Evolutionary conservation across 169 alveolate species (phyloP), one percentile per base, ranked within the genome.

Genomic region (Eimeria praecox): DNA sequence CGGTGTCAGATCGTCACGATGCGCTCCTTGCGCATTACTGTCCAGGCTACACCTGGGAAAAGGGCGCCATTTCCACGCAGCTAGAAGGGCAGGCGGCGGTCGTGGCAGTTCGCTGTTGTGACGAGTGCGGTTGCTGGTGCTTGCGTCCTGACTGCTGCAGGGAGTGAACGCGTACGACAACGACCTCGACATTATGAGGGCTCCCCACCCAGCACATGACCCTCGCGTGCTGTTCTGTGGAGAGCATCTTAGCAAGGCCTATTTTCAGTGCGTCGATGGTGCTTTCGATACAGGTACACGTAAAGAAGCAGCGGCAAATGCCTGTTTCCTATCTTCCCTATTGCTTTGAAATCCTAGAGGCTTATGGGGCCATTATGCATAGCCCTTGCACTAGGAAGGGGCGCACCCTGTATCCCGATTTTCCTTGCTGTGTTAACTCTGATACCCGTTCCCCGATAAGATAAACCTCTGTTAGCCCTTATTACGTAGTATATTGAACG

Each of bases 161-260:
- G 89, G 88, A 18, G 93, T 85, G 78, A 94, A 85, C 35, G 96
- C 96, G 52, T 94, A 82, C 69, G 96, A 94, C 66, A 89, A 94
- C 90, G 96, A 94, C 90, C 83, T 78, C n/a, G 96, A 94, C 87
- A 40, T 94, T 27, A 73, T 94, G 87, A 88, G 96, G 38, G 94
- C 96, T 49, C 96, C 96, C 46, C 96, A 94, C 38, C 96, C 96
- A 24, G 71, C 94, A 27, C 71, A 94, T 54, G 71, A 85, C 40
- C 96, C 96, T 42, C 96, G 96, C 6, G 96, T 94, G 8, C 88
- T 94, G 71, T 94, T 94, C 40, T 88, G 94, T 24, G 96, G 96
- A 44, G 96, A 94, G 94, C 91, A 94, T 30, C 89, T 94, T 82
- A 94, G 96, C 96, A 94, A 94, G 89, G 93, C 96, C 62, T 94